A percentile compares a stretch with the other conserved stretches of the same genome.
These are phyloP conservation scores for Poteriospumella lacustris DNA, from an alignment of 108 stramenopile genomes.

Conservation along the genomic window DNA sequence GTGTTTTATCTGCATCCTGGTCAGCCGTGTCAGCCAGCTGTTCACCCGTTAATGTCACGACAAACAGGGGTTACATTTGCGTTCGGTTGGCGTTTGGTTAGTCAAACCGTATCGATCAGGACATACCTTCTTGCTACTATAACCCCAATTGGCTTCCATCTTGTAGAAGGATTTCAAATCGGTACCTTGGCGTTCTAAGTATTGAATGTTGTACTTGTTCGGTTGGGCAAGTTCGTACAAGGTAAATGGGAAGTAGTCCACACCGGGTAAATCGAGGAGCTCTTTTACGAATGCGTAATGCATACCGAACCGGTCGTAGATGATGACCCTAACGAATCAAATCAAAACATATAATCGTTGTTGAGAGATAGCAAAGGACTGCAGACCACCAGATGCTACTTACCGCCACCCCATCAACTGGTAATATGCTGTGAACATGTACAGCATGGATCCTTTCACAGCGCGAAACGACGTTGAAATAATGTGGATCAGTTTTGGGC, in stretches of 20 bases:
- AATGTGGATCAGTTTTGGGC: too few relatives aligned
- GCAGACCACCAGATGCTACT: too few relatives aligned
- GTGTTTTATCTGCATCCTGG: conserved; percentile 1
- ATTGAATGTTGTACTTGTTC: neutral
- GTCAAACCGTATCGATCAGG: neutral
- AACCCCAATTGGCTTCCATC: conserved; percentile 19
- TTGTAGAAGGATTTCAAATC: neutral
- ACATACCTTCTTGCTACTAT: neutral
- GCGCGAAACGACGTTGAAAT: neutral
- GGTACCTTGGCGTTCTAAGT: neutral
- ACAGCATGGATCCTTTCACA: conserved; percentile 2
- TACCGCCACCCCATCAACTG: neutral
- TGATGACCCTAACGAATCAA: neutral
- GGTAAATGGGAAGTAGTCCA: conserved; percentile 14
- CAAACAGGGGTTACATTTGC: neutral
- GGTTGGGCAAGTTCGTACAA: neutral
- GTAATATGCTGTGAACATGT: neutral
- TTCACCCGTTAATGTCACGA: neutral
- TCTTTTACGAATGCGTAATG: neutral
- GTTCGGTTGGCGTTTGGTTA: too few relatives aligned
- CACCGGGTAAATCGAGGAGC: neutral
- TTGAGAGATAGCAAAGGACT: neutral
- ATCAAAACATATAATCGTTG: neutral
- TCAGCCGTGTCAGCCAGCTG: conserved; percentile 3
- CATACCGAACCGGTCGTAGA: conserved; percentile 6